phyloP scores from a whole-genome alignment of 352 stramenopile genomes.

The Phytophthora hybrid region DNA sequence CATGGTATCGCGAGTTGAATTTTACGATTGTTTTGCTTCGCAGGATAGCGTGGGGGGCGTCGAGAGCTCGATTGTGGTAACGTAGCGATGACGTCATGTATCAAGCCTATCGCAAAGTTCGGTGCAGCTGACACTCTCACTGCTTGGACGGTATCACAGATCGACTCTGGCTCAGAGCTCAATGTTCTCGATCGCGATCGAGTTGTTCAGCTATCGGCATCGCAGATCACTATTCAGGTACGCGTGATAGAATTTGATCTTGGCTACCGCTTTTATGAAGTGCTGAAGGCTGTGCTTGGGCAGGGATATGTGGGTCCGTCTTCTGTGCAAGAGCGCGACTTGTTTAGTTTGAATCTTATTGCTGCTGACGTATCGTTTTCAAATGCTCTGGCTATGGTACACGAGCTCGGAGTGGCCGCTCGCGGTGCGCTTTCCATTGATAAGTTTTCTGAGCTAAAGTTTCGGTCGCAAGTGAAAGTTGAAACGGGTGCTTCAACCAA shows the following conservation, averaged over 20 bases:
- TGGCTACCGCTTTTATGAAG: background rate
- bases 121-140: background rate
- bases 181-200: slow-evolving; percentile 49
- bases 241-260: background rate
- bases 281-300: background rate
- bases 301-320: slow-evolving; percentile 65
- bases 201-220: slow-evolving; percentile 45
- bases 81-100: background rate
- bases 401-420: slow-evolving; percentile 46
- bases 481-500: slow-evolving; percentile 40
- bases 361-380: slow-evolving; percentile 55
- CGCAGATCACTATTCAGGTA: slow-evolving; percentile 61
- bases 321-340: slow-evolving; percentile 45
- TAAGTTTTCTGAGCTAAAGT: slow-evolving; percentile 79
- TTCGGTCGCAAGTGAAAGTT: slow-evolving; percentile 45
- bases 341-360: slow-evolving; percentile 51
- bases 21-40: background rate
- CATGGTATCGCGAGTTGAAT: background rate
- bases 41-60: slow-evolving; percentile 50
- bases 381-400: slow-evolving; percentile 55
- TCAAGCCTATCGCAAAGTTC: background rate
- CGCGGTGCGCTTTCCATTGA: slow-evolving; percentile 53
- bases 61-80: slow-evolving; percentile 61
- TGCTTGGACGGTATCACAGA: slow-evolving; percentile 18
- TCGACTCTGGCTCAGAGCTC: slow-evolving; percentile 64